Evolutionary conservation across 164 flowering plant species (phyloP).

Genomic region (Annona squamosa): DNA sequence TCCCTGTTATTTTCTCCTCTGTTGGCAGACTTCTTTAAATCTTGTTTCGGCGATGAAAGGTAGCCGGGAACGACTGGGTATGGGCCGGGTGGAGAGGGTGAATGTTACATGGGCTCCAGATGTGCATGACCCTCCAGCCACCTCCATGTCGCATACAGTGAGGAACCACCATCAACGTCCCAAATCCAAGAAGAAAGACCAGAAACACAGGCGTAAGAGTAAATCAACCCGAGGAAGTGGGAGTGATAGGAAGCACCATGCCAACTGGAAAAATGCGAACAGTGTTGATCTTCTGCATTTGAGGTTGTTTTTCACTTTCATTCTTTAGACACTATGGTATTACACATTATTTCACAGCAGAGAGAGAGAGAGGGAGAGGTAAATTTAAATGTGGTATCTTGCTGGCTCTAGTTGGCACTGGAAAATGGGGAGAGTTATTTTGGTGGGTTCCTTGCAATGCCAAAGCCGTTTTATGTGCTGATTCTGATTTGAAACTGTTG

Average conservation of each 20-base stretch:
- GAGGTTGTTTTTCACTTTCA: constrained; percentile 9
- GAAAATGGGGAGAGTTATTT: no score
- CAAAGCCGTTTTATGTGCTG: no score
- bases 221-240: constrained; percentile 28
- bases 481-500: no score
- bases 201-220: constrained; percentile 44
- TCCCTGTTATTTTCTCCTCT: background rate
- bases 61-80: constrained; percentile 53
- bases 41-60: constrained; percentile 80
- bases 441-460: no score
- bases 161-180: constrained; percentile 29
- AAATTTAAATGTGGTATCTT: no score
- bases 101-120: constrained; percentile 77
- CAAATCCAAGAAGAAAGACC: constrained; percentile 41
- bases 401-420: no score
- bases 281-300: constrained; percentile 12
- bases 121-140: constrained; percentile 73
- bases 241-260: constrained; percentile 46
- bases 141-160: constrained; percentile 41
- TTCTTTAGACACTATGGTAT: background rate
- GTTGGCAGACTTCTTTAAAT: constrained; percentile 38
- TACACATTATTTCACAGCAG: no score
- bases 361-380: no score
- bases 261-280: constrained; percentile 18
- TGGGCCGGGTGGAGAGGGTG: constrained; percentile 25